Evolutionary conservation across 768 basidiomycete genomes (phyloP), one percentile per base, ranked within the genome.

Genomic region (Termitomyces sp.): DNA sequence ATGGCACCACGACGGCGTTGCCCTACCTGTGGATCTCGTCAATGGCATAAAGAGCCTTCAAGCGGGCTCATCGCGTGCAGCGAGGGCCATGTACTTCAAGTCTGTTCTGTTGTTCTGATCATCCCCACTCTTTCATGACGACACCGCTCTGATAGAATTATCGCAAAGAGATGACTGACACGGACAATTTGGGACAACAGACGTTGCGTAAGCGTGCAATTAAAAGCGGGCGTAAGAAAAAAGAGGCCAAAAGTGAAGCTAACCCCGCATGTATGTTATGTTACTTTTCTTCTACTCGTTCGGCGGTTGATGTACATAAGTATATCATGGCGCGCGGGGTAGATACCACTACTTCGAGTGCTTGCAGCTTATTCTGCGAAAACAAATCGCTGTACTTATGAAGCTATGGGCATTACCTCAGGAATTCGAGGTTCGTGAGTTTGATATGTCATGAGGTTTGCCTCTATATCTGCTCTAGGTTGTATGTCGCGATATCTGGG

Each of bases 51-150:
- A 68, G 91, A 93, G 60, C 83, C 85, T 12, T 81, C 86, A 0
- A 89, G 86, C 38, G 95, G 95, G 1, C 77, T 89, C 46, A 82
- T 95, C 46, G 86, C 88, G 2, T 97, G 95, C 71, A 89, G 86
- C 63, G 95, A 97, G 68, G 95, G 95, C 10, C 95, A 97, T 71
- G 83, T 96, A 60, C 81, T 94, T 33, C 90, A 93, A 81, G 93
- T 93, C 69, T 63, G 74, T 65, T 26, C 50, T 7, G 58, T 32
- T 43, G 55, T 56, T 55, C 52, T 33, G 43, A 35, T 35, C 59
- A 54, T 30, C 30, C 32, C 1, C 18, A 30, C 26, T 38, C 48
- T 49, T 41, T 40, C 14, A n/a, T 50, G 16, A 30, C 58, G 46
- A 56, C 43, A 44, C 41, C 20, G 44, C 35, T 55, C 14, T 44